Evolutionary conservation across 2,329 filamentous ascomycete genomes (phyloP).

Genomic region (Aspergillus sp.): DNA sequence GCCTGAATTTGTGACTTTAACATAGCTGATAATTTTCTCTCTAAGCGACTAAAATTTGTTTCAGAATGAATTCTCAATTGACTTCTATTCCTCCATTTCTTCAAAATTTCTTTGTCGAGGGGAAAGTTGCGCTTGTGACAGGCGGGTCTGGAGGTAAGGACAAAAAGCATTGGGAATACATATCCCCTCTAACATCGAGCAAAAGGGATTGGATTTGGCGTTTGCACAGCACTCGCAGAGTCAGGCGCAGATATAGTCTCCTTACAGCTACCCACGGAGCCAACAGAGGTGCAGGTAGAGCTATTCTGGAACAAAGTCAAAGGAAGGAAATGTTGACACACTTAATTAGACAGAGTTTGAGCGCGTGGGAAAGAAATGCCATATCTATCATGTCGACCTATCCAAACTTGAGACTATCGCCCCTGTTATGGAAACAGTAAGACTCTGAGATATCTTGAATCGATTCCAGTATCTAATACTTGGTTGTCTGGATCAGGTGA

Average conservation of each 20-base stretch:
- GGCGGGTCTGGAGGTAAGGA: background rate
- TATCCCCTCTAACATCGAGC: no score
- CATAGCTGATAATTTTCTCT: no score
- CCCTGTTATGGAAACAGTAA: background rate
- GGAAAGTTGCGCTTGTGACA: background rate
- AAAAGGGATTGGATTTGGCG: background rate
- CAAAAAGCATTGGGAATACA: background rate
- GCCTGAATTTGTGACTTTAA: no score
- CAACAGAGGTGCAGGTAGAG: background rate
- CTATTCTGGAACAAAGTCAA: background rate
- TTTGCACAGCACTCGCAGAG: background rate
- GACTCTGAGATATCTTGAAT: background rate
- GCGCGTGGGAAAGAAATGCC: background rate
- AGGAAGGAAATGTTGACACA: background rate
- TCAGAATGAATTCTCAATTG: background rate
- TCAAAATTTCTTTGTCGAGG: background rate
- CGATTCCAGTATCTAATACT: background rate
- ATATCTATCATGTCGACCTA: background rate
- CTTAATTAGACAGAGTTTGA: background rate
- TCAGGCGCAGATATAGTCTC: background rate
- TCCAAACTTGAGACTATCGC: background rate
- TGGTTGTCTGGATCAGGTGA: background rate
- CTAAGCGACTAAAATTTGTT: background rate
- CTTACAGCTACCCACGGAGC: background rate
- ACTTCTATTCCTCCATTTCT: background rate